phyloP scores from a whole-genome alignment of 2,329 filamentous ascomycete genomes.

The Aspergillus ruber region DNA sequence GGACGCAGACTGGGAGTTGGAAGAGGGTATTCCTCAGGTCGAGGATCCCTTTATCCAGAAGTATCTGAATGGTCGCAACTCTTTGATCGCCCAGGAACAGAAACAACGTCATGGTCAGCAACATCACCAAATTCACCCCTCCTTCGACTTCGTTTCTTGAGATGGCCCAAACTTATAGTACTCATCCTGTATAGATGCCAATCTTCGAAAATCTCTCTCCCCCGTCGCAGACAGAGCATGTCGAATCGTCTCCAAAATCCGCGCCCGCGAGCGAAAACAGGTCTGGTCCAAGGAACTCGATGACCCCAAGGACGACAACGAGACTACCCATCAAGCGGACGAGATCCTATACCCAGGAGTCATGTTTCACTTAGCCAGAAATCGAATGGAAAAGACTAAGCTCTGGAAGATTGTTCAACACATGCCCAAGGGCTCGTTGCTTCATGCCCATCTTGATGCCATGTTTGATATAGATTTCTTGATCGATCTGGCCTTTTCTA shows the following conservation, averaged over 20 bases:
- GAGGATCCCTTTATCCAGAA: constrained; percentile 74
- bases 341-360: constrained; percentile 75
- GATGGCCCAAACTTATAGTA: constrained; percentile 7
- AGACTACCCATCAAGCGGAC: constrained; percentile 55
- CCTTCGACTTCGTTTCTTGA: neutral
- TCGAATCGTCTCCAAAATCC: constrained; percentile 71
- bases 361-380: constrained; percentile 84
- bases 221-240: constrained; percentile 72
- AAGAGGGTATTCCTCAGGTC: constrained; percentile 41
- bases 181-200: constrained; percentile 17
- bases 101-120: constrained; percentile 69
- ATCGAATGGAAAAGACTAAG: constrained; percentile 75
- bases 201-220: constrained; percentile 53
- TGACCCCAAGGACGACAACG: constrained; percentile 40
- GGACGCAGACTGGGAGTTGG: constrained; percentile 27
- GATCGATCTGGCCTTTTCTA: constrained; percentile 62
- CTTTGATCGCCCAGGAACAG: constrained; percentile 73
- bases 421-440: constrained; percentile 72
- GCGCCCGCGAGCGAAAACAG: constrained; percentile 65
- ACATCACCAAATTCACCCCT: neutral
- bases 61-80: constrained; percentile 69
- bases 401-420: constrained; percentile 77
- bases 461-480: constrained; percentile 85
- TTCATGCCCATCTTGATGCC: constrained; percentile 80
- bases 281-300: constrained; percentile 66